Evolutionary conservation across 352 stramenopile genomes (phyloP).

Genomic region (Pythium monospermum): DNA sequence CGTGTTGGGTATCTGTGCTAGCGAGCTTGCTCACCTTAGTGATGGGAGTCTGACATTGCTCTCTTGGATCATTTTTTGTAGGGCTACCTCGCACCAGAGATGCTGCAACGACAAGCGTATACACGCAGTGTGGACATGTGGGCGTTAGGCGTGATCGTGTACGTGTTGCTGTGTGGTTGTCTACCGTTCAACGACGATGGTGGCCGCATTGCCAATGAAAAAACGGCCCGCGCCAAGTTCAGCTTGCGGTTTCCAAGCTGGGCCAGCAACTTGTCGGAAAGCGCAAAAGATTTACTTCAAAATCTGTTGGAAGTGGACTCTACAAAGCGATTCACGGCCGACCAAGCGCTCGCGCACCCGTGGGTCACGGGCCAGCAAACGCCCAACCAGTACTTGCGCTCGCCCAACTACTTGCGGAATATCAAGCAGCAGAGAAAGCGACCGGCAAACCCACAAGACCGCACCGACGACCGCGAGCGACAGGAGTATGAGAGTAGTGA

Average conservation of each 20-base stretch:
- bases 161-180: constrained; percentile 96
- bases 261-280: constrained; percentile 83
- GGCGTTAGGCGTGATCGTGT: constrained; percentile 98
- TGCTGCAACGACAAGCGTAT: constrained; percentile 97
- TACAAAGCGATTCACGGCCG: constrained; percentile 70
- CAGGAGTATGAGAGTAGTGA: constrained; percentile 18
- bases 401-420: constrained; percentile 78
- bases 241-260: constrained; percentile 92
- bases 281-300: constrained; percentile 80
- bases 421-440: constrained; percentile 83
- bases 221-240: constrained; percentile 86
- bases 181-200: constrained; percentile 98
- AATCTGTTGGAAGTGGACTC: constrained; percentile 81
- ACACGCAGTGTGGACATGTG: constrained; percentile 97
- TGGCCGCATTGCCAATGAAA: constrained; percentile 73
- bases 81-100: constrained; percentile 98
- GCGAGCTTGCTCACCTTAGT: not conserved
- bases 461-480: constrained; percentile 19
- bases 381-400: constrained; percentile 85
- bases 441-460: constrained; percentile 28
- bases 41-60: too few species aligned
- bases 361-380: constrained; percentile 84
- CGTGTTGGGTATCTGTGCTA: not conserved
- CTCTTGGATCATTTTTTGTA: too few species aligned
- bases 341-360: constrained; percentile 76